These are phyloP conservation scores for Plasmodium malariae DNA, from an alignment of 169 alveolate species.

Conservation along the genomic window DNA sequence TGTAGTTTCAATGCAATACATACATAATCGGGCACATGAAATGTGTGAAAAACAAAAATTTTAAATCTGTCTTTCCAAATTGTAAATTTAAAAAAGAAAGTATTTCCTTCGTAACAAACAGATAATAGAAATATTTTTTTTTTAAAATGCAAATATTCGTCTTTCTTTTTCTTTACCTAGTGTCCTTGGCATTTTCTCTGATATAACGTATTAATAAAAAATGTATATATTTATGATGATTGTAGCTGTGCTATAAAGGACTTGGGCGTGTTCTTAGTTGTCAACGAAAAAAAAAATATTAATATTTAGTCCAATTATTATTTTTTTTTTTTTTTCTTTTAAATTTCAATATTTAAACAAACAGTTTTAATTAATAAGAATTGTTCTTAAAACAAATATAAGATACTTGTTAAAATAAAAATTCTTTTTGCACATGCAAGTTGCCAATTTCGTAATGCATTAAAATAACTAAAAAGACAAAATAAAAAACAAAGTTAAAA, in stretches of 20 bases:
- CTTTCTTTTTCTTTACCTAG: conserved; percentile 45
- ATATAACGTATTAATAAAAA: conserved; percentile 19
- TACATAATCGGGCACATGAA: not conserved
- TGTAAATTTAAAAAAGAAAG: not conserved
- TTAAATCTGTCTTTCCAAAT: not conserved
- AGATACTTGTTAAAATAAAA: not conserved
- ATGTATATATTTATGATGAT: not conserved
- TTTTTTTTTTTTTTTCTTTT: conserved; percentile 12
- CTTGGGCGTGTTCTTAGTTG: conserved; percentile 4
- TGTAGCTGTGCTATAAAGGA: not conserved
- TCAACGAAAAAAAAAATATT: not conserved
- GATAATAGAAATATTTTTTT: not conserved
- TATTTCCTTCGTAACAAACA: not conserved
- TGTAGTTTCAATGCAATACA: not conserved
- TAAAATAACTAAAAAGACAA: conserved; percentile 5
- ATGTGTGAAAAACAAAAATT: not conserved
- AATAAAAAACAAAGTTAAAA: not conserved
- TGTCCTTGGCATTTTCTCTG: conserved; percentile 49
- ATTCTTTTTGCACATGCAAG: conserved; percentile 1
- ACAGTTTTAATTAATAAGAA: conserved; percentile 22
- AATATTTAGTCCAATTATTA: not conserved
- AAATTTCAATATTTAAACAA: conserved; percentile 18
- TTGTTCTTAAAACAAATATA: conserved; percentile 29
- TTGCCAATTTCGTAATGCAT: not conserved
- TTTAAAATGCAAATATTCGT: not conserved